Base-by-base conservation (phyloP, 2,329 filamentous ascomycete genomes). In the Sphaerulina musiva region DNA sequence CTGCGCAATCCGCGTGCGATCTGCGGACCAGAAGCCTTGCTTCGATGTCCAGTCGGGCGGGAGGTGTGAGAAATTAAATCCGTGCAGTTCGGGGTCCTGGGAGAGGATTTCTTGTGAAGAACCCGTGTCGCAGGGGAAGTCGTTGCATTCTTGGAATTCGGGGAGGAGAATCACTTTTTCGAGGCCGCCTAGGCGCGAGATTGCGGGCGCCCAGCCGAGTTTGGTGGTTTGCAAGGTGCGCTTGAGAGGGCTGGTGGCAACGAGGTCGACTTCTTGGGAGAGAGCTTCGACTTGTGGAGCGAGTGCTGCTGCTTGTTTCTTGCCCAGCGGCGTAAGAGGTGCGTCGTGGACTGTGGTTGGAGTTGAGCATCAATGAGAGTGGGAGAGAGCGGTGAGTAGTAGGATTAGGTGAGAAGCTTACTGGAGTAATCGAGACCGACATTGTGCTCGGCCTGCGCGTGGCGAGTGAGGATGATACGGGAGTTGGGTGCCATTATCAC, bases 371-470 rank as follows among this genome's bases (percentile, higher is more conserved):
- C 14, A 17, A 17, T 17, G 14, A 17, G 14, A 17, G 14, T 17
- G 14, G 14, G 14, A 17, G 14, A 46, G 5, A 39, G 7, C 9
- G 20, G 32, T 32, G 39, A 49, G 51, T 44, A 17, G 14, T 17
- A 17, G 14, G 14, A 12, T 12, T 42, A 10, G 26, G 26, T 26
- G 6, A 6, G 26, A n/a, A 20, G 51, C 62, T 49, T 54, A 68
- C 66, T 68, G 52, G 42, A 56, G 50, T 67, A 68, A 48, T 68
- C 66, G 3, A 67, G 49, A 46, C 59, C 65, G 14, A 69, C 67
- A 53, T 68, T 68, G 59, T 69, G 66, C 55, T 68, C 66, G 32
- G 66, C 67, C 53, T 68, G 65, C 2, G 67, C 67, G 51, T 69
- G 67, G 17, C 67, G 59, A 6, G 65, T 67, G 12, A 69, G 60